phyloP scores from a whole-genome alignment of 805 yeast genomes.

The Blastobotrys mokoenaii region DNA sequence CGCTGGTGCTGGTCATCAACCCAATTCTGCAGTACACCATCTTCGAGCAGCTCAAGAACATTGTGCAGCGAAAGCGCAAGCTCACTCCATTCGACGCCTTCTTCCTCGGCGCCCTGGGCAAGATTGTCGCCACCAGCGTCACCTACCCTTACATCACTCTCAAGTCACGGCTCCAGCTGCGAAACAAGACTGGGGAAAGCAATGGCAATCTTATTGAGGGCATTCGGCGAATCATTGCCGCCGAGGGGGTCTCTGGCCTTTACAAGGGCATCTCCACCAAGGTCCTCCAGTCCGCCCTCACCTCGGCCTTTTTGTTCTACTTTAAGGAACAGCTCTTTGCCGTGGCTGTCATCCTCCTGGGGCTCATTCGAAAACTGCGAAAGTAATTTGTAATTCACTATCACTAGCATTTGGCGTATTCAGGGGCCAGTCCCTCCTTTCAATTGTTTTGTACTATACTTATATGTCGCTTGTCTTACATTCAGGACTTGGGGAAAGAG shows the following conservation, averaged over 20 bases:
- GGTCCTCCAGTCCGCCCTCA: conserved; percentile 71
- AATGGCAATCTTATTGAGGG: conserved; percentile 24
- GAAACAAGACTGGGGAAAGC: conserved; percentile 30
- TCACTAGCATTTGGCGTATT: background rate
- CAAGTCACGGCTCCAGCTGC: conserved; percentile 80
- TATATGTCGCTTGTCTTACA: too few relatives aligned
- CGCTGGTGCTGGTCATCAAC: conserved; percentile 73
- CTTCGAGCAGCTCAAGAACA: conserved; percentile 75
- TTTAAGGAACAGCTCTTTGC: conserved; percentile 79
- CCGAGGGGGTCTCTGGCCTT: conserved; percentile 69
- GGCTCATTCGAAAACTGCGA: conserved; percentile 28
- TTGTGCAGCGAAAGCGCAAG: conserved; percentile 47
- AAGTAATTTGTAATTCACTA: conserved; percentile 4
- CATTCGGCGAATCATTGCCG: conserved; percentile 47
- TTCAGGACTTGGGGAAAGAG: too few relatives aligned
- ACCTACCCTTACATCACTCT: conserved; percentile 89
- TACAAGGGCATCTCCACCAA: conserved; percentile 78
- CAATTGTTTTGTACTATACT: too few relatives aligned
- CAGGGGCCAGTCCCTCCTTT: too few relatives aligned
- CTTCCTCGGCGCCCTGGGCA: conserved; percentile 81
- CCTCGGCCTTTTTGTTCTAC: conserved; percentile 84
- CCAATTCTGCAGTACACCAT: conserved; percentile 90
- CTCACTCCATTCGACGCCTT: conserved; percentile 69
- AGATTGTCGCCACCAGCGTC: conserved; percentile 75
- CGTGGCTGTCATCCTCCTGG: conserved; percentile 48